phyloP scores from a whole-genome alignment of 2,329 filamentous ascomycete genomes.

The Talaromyces sp. region DNA sequence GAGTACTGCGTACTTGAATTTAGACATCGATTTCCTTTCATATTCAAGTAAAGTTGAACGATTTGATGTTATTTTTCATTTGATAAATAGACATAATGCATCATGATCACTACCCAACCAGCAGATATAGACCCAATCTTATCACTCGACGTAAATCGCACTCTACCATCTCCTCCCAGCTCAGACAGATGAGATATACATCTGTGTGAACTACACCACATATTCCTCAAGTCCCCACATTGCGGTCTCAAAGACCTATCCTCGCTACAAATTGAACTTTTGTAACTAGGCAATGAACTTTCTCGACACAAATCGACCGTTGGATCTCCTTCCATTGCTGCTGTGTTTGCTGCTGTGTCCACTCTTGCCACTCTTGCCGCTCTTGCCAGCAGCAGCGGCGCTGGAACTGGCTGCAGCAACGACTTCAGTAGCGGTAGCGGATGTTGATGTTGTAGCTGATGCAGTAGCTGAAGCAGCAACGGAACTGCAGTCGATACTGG shows the following conservation, averaged over 20 bases:
- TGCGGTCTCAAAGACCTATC: background rate
- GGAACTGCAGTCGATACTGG: background rate
- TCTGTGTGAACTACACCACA: background rate
- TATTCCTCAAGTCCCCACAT: background rate
- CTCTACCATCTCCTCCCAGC: background rate
- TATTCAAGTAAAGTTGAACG: background rate
- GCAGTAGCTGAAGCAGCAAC: no score
- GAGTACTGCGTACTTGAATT: background rate
- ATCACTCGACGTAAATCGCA: background rate
- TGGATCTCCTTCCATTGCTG: background rate
- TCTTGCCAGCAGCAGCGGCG: background rate
- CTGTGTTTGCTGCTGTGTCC: constrained; percentile 15
- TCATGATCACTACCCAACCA: constrained; percentile 5
- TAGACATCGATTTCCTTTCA: background rate
- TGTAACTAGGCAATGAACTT: constrained; percentile 7
- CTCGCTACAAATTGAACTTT: background rate
- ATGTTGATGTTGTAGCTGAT: constrained; percentile 4
- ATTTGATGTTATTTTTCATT: background rate
- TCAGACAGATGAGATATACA: background rate
- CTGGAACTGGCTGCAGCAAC: constrained; percentile 11
- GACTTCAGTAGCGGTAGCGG: background rate
- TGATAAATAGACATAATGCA: background rate
- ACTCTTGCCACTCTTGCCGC: background rate
- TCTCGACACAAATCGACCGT: constrained; percentile 10
- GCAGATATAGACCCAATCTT: constrained; percentile 1